Evolutionary conservation across 139 green algal genomes (phyloP), one percentile per base, ranked within the genome.

Genomic region (Closterium sp.): DNA sequence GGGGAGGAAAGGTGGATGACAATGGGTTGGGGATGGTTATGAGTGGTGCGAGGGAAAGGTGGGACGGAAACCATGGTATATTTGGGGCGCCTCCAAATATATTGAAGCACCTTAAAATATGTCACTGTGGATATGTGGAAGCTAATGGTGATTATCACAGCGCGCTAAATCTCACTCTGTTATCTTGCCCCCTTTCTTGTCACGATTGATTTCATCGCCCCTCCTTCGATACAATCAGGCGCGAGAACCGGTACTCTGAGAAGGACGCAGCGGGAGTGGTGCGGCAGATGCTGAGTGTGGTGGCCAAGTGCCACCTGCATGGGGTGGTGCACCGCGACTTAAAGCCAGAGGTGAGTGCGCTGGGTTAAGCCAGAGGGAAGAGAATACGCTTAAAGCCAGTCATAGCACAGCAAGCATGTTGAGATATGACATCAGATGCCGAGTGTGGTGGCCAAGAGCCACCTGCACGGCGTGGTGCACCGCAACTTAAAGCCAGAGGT

Each of bases 381-480:
- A 19, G 6, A 30, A 88, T 43, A 33, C 4, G 33, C 6, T 36
- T 36, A 38, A 33, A 30, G 28, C 6, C 33, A 38, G 31, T 6
- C 5, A 5, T 3, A 36, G 32, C 28, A 25, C 31, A 32, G 4
- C 31, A 88, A 88, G 85, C 31, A 4, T 36, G 8, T 88, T 25
- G 85, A 88, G 33, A 34, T 8, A 33, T 32, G 30, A 66, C 33
- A n/a, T 25, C 10, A 3, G 88, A 91, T 85, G 87, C 36, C 36
- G n/a, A 36, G 84, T 36, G 87, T 85, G 55, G 23, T 85, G 43
- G 31, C 43, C 32, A 16, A n/a, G 16, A 43, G n/a, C 85, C 97
- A 99, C 95, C 95, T 90, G 76, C 96, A 98, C 91, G 97, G 97
- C 32, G 97, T 99, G 28, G 97, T 98, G 33, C 97, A 99, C 92